Percentiles rank a stretch among this genome's conserved stretches.
phyloP scores from a whole-genome alignment of 2,329 filamentous ascomycete species.

The Alternaria hordeiaustralica region DNA sequence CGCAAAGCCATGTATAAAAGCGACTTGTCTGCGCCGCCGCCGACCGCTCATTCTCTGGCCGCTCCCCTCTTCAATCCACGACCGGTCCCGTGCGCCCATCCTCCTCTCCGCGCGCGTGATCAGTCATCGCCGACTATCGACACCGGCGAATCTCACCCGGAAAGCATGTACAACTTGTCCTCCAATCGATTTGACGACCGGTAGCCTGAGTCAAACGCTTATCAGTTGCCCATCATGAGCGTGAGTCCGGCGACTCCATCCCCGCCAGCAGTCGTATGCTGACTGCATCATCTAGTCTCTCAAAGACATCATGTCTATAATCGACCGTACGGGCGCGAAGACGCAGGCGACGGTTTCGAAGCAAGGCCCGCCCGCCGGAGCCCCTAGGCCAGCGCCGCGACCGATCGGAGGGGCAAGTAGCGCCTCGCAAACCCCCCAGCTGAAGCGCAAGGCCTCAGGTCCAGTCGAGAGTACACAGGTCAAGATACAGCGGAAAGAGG shows the following conservation, averaged over 20 bases:
- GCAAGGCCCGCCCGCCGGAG: slow-evolving; percentile 29
- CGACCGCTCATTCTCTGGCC: slow-evolving; percentile 31
- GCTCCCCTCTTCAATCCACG: slow-evolving; percentile 22
- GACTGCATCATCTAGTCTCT: slow-evolving; percentile 32
- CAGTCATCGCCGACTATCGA: slow-evolving; percentile 13
- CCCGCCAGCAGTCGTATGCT: slow-evolving; percentile 21
- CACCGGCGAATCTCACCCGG: slow-evolving; percentile 22
- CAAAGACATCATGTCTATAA: slow-evolving; percentile 48
- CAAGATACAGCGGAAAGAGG: slow-evolving; percentile 46
- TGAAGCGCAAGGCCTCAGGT: slow-evolving; percentile 52
- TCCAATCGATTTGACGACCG: slow-evolving; percentile 40
- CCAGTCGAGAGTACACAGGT: slow-evolving; percentile 35
- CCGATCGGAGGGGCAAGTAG: slow-evolving; percentile 36
- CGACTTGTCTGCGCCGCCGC: slow-evolving; percentile 28
- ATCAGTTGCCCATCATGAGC: slow-evolving; percentile 45
- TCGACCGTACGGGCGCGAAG: slow-evolving; percentile 41
- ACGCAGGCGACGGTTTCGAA: slow-evolving; percentile 30
- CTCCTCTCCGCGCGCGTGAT: slow-evolving; percentile 18
- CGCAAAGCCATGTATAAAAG: slow-evolving; percentile 28
- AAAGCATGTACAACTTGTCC: slow-evolving; percentile 46
- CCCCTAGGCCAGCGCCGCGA: slow-evolving; percentile 44
- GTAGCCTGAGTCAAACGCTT: slow-evolving; percentile 47
- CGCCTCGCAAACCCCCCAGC: slow-evolving; percentile 43
- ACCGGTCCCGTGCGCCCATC: slow-evolving; percentile 24
- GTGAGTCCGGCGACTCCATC: slow-evolving; percentile 35